Base-by-base conservation (phyloP, 129 eudicot genomes). In the Centella asiatica region DNA sequence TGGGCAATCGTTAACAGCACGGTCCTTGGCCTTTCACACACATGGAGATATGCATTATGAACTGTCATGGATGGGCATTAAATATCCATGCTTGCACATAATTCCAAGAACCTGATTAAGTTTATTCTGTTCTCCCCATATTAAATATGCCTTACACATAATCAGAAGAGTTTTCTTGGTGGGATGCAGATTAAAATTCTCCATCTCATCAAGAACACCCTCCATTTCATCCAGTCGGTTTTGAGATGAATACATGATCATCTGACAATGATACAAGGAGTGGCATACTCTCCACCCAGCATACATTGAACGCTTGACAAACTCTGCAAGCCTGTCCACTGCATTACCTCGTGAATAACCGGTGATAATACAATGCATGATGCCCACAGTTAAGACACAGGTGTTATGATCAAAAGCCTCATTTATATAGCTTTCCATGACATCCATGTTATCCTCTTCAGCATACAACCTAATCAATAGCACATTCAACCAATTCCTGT, bases 171-270 rank as follows among this genome's bases (percentile, higher is more conserved):
- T 84, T 72, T 72, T 76, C 77, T 76, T 78, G 0, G 88, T 57
- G 51, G 62, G 67, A 37, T 51, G 57, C 44, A 77, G 57, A 54
- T 82, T 87, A 18, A 69, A 53, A 19, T 52, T 80, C 69, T 74
- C 77, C 99, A 92, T 92, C 65, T 87, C 96, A 57, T 58, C 64
- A 46, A 92, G 83, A 50, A 87, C 96, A 40, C 64, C 74, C 71
- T 92, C 99, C 99, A 92, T 92, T 64, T 92, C 99, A 40, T 65
- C 67, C 50, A 92, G 54, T 23, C 96, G 94, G 33, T 66, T 78
- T 17, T 87, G 73, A 19, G 78, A 34, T 2, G 83, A 60, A 33
- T 87, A 82, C 96, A 84, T 67, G 67, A 76, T 71, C 96, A 92
- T 68, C 64, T 76, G 64, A 69, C 88, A 82, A 57, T 92, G 99